Evolutionary conservation across 2,329 filamentous ascomycete species (phyloP).

Genomic region (Pestalotiopsis sp.): DNA sequence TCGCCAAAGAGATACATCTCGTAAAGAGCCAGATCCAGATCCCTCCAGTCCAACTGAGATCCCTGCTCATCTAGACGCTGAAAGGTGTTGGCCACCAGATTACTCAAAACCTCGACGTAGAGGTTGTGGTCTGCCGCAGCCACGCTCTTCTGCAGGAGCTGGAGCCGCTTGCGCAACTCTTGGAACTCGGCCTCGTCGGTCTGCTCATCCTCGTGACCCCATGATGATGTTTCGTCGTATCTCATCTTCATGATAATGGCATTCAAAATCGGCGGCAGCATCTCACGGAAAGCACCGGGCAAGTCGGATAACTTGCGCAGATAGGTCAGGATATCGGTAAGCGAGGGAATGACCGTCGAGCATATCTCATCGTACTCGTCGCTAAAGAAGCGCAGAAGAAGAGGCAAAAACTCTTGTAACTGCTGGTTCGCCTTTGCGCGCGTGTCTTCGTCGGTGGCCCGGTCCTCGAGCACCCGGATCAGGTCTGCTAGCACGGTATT

Average conservation of each 20-base stretch:
- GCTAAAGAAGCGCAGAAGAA: conserved; percentile 90
- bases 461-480: conserved; percentile 80
- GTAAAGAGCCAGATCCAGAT: conserved; percentile 89
- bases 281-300: conserved; percentile 75
- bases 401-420: conserved; percentile 81
- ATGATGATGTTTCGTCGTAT: conserved; percentile 91
- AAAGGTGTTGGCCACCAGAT: conserved; percentile 86
- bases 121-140: conserved; percentile 85
- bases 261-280: conserved; percentile 86
- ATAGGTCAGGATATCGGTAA: conserved; percentile 90
- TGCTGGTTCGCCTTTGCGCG: conserved; percentile 78
- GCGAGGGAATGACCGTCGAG: conserved; percentile 89
- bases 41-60: conserved; percentile 85
- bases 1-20: conserved; percentile 98
- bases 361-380: conserved; percentile 99
- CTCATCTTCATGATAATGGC: conserved; percentile 96
- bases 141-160: conserved; percentile 89
- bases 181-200: conserved; percentile 98
- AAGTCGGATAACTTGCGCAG: conserved; percentile 79
- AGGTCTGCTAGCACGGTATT: conserved; percentile 89
- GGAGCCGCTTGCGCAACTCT: conserved; percentile 86
- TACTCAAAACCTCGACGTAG: conserved; percentile 86
- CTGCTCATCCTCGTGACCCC: conserved; percentile 92
- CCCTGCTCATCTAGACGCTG: conserved; percentile 75
- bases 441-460: conserved; percentile 61